Base-by-base conservation (phyloP, 2,329 filamentous ascomycete species). In the Ophidiomyces ophidiicola region DNA sequence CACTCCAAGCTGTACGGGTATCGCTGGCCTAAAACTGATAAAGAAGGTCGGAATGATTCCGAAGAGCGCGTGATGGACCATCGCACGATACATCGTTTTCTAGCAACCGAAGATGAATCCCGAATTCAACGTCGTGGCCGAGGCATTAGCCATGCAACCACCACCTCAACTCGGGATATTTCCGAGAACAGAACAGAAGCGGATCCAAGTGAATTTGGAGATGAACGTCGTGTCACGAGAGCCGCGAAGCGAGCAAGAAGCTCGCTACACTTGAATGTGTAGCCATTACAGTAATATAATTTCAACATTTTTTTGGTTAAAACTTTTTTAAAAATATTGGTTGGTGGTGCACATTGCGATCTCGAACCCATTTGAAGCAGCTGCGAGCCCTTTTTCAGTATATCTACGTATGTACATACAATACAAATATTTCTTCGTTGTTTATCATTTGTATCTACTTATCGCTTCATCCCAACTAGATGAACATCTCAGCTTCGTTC, bases 1-100 rank as follows among this genome's bases (percentile, higher is more conserved):
- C 90, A 98, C 55, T 92, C 83, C 11, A 96, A 93, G 64, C 66
- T 98, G 0, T 98, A 96, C 56, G 92, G 92, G 0, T 94, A 82
- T 54, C 70, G 81, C 42, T 98, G 90, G 90, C 90, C 90, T 4
- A 94, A 98, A 66, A 96, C 90, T 0, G 82, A 94, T 44, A 80
- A 71, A 45, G 76, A 80, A 18, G 83, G 83, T 0, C 75, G 76
- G 11, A 60, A 72, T 14, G 90, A 96, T 55, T 78, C 74, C 6
- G 71, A 76, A 46, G 67, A 76, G 49, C 59, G 76, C 4, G 67
- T 93, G 1, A 69, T 90, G 44, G 88, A 96, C 55, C 87, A 94
- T 54, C 71, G 88, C n/a, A 78, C 72, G 0, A 72, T 96, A 3
- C 82, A 94, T 58, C 80, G 88, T 0, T 94, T 94, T 52, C 63